Evolutionary conservation across 345 rosid species (phyloP), one percentile per base, ranked within the genome.

Genomic region (Sisymbrium altissimum): DNA sequence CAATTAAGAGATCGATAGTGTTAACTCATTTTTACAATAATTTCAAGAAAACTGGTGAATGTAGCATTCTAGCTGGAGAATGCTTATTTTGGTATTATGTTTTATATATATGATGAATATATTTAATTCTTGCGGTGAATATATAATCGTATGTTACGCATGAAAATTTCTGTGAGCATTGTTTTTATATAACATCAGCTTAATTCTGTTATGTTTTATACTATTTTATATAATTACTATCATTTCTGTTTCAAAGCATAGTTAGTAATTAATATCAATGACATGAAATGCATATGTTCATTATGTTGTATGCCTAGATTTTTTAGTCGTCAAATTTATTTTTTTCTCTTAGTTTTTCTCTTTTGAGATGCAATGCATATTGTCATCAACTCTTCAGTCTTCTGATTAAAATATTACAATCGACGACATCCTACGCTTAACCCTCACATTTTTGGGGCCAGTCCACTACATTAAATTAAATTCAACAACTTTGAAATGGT

Each of bases 401-500:
- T 64, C 33, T 55, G 17, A 18, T n/a, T 23, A 23, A 50, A 52
- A 18, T 64, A 72, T 23, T 11, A 38, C 35, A 33, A 56, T 33
- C 2, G 30, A 33, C 17, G 40, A 65, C 38, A 7, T 65, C 32
- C 2, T 9, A 39, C 60, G 25, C 62, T 49, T 44, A 19, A 30
- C 44, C 52, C 55, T 64, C 38, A 53, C 56, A 32, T 54, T 18
- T 46, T 54, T 44, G 49, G 10, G 58, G 64, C 11, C 64, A 64
- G 49, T 50, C 69, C 64, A 60, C 40, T n/a, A 6, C 39, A 60
- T 66, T 57, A 15, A n/a, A 29, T 13, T 19, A 52, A 54, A 32
- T 19, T 72, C 27, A 54, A 15, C 55, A 64, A 73, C 48, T 64
- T 73, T 74, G 35, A 57, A 57, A 66, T 74, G 60, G 67, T 74